phyloP scores from a whole-genome alignment of 2,329 filamentous ascomycete species.

The Epichloe uncinata region DNA sequence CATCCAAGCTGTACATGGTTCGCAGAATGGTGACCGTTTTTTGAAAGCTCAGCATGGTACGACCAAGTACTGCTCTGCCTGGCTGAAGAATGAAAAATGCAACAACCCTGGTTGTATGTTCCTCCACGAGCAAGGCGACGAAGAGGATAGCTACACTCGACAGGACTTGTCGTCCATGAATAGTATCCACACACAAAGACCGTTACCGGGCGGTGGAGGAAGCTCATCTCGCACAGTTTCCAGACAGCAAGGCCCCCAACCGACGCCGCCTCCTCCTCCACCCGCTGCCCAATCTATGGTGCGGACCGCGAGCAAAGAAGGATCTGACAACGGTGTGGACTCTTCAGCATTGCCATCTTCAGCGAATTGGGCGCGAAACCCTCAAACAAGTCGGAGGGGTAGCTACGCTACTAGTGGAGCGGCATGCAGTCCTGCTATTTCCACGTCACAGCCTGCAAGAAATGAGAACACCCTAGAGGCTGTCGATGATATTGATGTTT shows the following conservation, averaged over 20 bases:
- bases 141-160: slow-evolving; percentile 89
- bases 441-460: slow-evolving; percentile 40
- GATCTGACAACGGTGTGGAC: slow-evolving; percentile 57
- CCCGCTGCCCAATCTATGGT: slow-evolving; percentile 51
- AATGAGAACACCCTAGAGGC: slow-evolving; percentile 36
- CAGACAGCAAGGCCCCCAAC: slow-evolving; percentile 32
- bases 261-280: slow-evolving; percentile 26
- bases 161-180: slow-evolving; percentile 94
- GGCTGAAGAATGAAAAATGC: slow-evolving; percentile 85
- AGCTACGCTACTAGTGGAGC: slow-evolving; percentile 74
- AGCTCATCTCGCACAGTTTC: slow-evolving; percentile 41
- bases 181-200: slow-evolving; percentile 67
- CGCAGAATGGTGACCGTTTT: slow-evolving; percentile 72
- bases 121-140: slow-evolving; percentile 93
- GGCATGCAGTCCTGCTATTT: slow-evolving; percentile 70
- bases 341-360: slow-evolving; percentile 84
- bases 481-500: slow-evolving; percentile 18
- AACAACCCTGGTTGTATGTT: slow-evolving; percentile 97
- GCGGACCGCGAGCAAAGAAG: slow-evolving; percentile 66
- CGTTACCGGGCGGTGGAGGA: slow-evolving; percentile 37
- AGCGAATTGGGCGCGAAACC: slow-evolving; percentile 77
- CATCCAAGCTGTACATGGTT: slow-evolving; percentile 85
- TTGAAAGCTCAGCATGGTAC: slow-evolving; percentile 73
- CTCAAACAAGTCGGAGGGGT: slow-evolving; percentile 53
- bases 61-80: slow-evolving; percentile 97